phyloP scores from a whole-genome alignment of 2,329 filamentous ascomycete genomes.

The Aspergillus chevalieri region DNA sequence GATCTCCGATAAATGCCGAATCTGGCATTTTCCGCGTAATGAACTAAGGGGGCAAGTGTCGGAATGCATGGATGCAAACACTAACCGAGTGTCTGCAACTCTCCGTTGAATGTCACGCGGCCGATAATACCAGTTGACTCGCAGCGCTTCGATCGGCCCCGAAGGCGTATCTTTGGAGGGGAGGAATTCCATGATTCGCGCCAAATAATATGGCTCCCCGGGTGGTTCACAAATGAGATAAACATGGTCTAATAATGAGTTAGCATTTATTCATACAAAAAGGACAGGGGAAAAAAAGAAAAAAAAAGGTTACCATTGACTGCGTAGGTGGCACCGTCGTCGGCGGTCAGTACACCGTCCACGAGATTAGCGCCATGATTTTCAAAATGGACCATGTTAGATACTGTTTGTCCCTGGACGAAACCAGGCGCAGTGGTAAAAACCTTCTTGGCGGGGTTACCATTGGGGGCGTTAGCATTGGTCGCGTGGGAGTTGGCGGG shows the following conservation, averaged over 20 bases:
- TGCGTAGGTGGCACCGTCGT: slow-evolving; percentile 78
- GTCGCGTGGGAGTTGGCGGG: slow-evolving; percentile 37
- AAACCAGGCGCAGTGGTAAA: slow-evolving; percentile 30
- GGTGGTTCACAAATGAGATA: slow-evolving; percentile 97
- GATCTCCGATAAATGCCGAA: slow-evolving; percentile 83
- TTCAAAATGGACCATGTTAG: slow-evolving; percentile 86
- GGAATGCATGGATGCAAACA: slow-evolving; percentile 98
- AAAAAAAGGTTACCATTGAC: slow-evolving; percentile 62
- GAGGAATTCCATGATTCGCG: slow-evolving; percentile 96
- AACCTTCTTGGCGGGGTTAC: slow-evolving; percentile 29
- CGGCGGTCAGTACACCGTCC: slow-evolving; percentile 73
- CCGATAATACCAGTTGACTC: slow-evolving; percentile 97
- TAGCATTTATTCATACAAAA: slow-evolving; percentile 8
- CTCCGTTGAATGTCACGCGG: slow-evolving; percentile 93
- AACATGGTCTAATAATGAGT: slow-evolving; percentile 57
- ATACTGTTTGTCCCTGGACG: slow-evolving; percentile 45
- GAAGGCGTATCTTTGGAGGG: slow-evolving; percentile 68
- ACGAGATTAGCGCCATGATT: slow-evolving; percentile 62
- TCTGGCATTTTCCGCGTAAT: slow-evolving; percentile 85
- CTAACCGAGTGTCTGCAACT: slow-evolving; percentile 79
- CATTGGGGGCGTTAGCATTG: slow-evolving; percentile 26
- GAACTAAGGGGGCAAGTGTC: slow-evolving; percentile 90
- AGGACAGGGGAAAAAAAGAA: slow-evolving; percentile 6
- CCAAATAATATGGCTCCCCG: slow-evolving; percentile 95
- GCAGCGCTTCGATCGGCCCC: slow-evolving; percentile 73